Evolutionary conservation across 148 eudicot species (phyloP).

Genomic region (Cornus kousa): DNA sequence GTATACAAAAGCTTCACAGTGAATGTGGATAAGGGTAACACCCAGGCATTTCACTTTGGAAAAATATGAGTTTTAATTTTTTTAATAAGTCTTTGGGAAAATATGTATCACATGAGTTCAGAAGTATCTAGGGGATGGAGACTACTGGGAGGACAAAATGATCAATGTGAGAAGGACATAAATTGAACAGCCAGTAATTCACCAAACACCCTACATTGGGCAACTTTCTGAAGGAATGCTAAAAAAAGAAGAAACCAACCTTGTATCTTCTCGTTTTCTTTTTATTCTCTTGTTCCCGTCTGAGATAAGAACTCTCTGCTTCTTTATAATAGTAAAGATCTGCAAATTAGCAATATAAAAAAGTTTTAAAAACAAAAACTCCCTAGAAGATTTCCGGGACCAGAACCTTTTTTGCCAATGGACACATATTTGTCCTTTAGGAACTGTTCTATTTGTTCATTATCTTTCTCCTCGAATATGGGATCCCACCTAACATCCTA

Average conservation of each 20-base stretch:
- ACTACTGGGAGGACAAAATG: neutral
- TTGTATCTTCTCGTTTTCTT: slow-evolving; percentile 53
- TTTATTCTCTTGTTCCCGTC: slow-evolving; percentile 59
- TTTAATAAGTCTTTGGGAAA: neutral
- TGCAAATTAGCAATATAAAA: slow-evolving; percentile 30
- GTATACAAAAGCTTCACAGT: neutral
- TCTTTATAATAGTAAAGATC: slow-evolving; percentile 45
- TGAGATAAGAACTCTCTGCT: slow-evolving; percentile 57
- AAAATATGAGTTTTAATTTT: neutral
- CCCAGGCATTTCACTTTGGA: neutral
- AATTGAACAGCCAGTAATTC: neutral
- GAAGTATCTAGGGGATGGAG: neutral
- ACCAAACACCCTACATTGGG: neutral
- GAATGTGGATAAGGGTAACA: neutral
- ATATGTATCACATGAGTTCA: neutral
- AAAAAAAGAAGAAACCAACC: slow-evolving; percentile 39
- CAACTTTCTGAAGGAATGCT: neutral
- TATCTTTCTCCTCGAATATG: neutral
- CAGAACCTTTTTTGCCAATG: neutral
- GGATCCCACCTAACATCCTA: neutral
- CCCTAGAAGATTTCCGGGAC: neutral
- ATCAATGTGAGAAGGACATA: neutral
- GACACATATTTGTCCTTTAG: neutral
- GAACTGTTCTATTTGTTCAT: slow-evolving; percentile 4
- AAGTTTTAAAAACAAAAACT: neutral